These are phyloP conservation scores for Verticillium isaacii DNA, from an alignment of 2,329 filamentous ascomycete genomes.

Conservation along the genomic window DNA sequence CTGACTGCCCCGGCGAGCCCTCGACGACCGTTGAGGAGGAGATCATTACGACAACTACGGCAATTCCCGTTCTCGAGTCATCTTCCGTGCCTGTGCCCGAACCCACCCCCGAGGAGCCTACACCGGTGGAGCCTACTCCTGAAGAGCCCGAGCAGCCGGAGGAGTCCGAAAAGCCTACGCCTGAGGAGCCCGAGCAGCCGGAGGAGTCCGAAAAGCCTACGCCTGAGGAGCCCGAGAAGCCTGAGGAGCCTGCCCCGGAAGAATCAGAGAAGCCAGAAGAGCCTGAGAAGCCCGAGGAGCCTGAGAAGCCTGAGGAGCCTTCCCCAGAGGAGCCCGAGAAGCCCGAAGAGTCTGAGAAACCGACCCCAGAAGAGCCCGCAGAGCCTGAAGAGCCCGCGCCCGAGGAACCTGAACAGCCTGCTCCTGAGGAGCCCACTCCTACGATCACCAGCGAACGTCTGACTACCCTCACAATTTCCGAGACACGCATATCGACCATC, in stretches of 20 bases:
- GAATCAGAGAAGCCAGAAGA: background rate
- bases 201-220: background rate
- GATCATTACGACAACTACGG: slow-evolving; percentile 1
- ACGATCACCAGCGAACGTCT: slow-evolving; percentile 10
- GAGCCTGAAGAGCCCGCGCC: background rate
- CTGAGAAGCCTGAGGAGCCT: background rate
- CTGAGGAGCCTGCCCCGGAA: background rate
- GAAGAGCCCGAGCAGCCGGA: background rate
- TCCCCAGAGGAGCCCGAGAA: background rate
- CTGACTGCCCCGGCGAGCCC: slow-evolving; percentile 9
- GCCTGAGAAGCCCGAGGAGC: background rate
- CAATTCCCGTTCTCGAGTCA: background rate
- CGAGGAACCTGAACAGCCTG: background rate
- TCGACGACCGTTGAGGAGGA: slow-evolving; percentile 16
- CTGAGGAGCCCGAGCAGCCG: background rate
- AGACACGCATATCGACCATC: slow-evolving; percentile 20
- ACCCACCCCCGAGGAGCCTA: background rate
- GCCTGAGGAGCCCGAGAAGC: background rate
- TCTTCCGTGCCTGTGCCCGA: background rate
- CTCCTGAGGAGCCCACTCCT: background rate
- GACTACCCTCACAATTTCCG: slow-evolving; percentile 17
- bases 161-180: background rate
- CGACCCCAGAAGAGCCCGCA: background rate
- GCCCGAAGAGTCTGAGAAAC: background rate
- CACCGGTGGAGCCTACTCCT: background rate